Evolutionary conservation across 164 flowering plant genomes (phyloP), one percentile per base, ranked within the genome.

Genomic region (Liriodendron chinense): DNA sequence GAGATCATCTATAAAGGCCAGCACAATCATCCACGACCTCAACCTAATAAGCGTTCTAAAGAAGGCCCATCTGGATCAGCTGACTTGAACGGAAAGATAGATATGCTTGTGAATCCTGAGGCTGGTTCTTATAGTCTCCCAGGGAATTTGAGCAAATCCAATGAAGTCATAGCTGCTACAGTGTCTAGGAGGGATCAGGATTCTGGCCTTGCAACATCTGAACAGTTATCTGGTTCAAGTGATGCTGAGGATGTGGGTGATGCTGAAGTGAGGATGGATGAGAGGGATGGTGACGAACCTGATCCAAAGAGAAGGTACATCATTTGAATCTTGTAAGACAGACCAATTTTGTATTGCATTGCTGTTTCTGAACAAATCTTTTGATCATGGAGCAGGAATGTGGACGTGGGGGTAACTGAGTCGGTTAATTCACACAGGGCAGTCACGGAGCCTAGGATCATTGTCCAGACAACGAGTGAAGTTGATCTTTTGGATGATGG

Each of bases 401-500:
- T 70, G 28, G 94, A 85, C 10, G 76, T 43, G 68, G 86, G 83
- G 74, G 71, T 77, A 50, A 73, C 85, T 22, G 88, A 81, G 69
- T 77, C 72, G 26, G 70, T 82, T 71, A 63, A 81, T 67, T 80
- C 92, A 9, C 93, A 86, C 73, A 87, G 80, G 77, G 89, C 96
- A 22, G 86, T 93, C 12, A 80, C 94, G 34, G 98, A 95, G 75
- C 86, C 97, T 25, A 92, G 83, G 83, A 92, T 96, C 68, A 85
- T 96, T 78, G 94, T 96, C 78, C 98, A 96, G 83, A 96, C 98
- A 26, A 91, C 92, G 79, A 96, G 98, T 84, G 98, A 94, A 79
- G 97, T 96, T 82, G 98, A 96, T 85, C 92, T 96, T 65, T 84
- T 96, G 82, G 99, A 96, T 86, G 99, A 96, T 82, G 99, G 99